phyloP scores from a whole-genome alignment of 1,284 basidiomycete species.

The Fistulinella staudtii region DNA sequence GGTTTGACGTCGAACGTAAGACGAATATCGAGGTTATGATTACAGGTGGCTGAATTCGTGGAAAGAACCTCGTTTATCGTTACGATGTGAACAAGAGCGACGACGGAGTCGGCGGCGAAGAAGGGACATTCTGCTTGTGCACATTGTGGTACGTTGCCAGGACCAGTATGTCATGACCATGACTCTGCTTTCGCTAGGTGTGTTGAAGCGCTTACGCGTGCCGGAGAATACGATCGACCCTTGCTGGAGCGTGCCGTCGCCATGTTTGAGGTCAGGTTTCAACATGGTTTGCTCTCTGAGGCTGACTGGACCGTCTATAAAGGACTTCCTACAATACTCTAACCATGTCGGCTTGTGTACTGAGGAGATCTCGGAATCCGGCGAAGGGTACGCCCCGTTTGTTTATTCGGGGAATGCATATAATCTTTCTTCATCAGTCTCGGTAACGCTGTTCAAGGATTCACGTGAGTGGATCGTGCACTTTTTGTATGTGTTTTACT shows the following conservation, averaged over 20 bases:
- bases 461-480: conserved; percentile 55
- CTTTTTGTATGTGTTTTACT: background rate
- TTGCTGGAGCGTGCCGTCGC: conserved; percentile 67
- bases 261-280: conserved; percentile 74
- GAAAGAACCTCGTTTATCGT: conserved; percentile 53
- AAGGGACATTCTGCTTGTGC: conserved; percentile 81
- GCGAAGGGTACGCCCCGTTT: conserved; percentile 56
- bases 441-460: conserved; percentile 83
- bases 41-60: background rate
- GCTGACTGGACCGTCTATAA: conserved; percentile 1
- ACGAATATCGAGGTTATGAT: background rate
- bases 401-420: background rate
- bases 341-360: conserved; percentile 86
- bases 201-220: conserved; percentile 82
- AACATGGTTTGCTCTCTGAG: background rate
- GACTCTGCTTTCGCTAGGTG: conserved; percentile 52
- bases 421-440: conserved; percentile 40
- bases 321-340: conserved; percentile 77
- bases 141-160: conserved; percentile 54
- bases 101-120: conserved; percentile 91
- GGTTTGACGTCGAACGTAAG: conserved; percentile 83
- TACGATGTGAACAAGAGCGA: conserved; percentile 80
- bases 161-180: background rate
- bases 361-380: conserved; percentile 78
- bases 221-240: conserved; percentile 68